These are phyloP conservation scores for Arxiozyma bovina DNA, from an alignment of 1,139 yeast genomes.

Conservation along the genomic window DNA sequence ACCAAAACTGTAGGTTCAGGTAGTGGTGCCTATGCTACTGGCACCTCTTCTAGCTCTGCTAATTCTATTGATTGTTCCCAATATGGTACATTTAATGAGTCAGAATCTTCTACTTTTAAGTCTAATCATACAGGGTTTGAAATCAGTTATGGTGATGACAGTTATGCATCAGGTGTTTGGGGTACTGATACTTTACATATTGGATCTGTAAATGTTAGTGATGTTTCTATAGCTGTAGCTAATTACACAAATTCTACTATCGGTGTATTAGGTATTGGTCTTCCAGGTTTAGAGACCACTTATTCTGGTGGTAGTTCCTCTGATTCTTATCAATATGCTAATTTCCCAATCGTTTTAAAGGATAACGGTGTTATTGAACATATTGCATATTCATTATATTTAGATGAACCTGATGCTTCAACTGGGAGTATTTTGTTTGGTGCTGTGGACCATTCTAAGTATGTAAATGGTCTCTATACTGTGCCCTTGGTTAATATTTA, in stretches of 20 bases:
- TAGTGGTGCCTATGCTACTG: neutral
- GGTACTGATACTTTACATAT: constrained; percentile 42
- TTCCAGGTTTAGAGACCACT: constrained; percentile 44
- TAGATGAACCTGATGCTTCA: constrained; percentile 34
- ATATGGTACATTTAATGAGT: constrained; percentile 39
- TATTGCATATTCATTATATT: constrained; percentile 46
- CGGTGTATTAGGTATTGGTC: constrained; percentile 58
- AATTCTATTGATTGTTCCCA: constrained; percentile 29
- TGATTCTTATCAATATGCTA: constrained; percentile 22
- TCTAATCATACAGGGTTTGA: constrained; percentile 38
- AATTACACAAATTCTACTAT: constrained; percentile 42
- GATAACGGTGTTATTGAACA: constrained; percentile 44
- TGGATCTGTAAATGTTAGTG: constrained; percentile 35
- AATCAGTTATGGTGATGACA: constrained; percentile 53
- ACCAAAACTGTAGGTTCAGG: neutral
- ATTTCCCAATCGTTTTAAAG: constrained; percentile 50
- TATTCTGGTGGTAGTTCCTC: constrained; percentile 22
- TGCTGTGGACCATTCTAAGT: constrained; percentile 43
- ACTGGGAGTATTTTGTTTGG: constrained; percentile 47
- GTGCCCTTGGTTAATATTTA: constrained; percentile 38
- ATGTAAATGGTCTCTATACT: constrained; percentile 33
- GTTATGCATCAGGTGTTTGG: constrained; percentile 53
- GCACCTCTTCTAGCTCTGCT: constrained; percentile 5
- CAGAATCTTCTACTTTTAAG: constrained; percentile 39
- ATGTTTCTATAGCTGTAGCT: constrained; percentile 51